Base-by-base conservation (phyloP, 2,329 filamentous ascomycete genomes). In the Sporothrix euskadiensis region DNA sequence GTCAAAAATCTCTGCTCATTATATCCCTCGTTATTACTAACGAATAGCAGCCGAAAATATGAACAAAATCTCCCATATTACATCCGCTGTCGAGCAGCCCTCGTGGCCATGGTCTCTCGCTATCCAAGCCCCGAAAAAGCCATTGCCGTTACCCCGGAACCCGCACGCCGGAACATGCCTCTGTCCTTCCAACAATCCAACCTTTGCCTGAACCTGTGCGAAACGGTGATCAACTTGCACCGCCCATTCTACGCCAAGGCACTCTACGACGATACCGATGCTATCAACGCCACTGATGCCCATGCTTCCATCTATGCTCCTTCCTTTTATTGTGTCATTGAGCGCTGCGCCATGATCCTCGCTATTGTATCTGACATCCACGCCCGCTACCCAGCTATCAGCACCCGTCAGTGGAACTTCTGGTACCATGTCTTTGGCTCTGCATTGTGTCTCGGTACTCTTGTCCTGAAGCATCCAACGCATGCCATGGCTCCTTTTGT, bases 391-490 rank as follows among this genome's bases (percentile, higher is more conserved):
- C 71, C 71, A 1, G 65, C 71, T 44, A 56, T 73, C 44, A 73
- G 71, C 30, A 69, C 65, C 14, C 63, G 71, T 7, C 71, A 73
- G 44, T 73, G 71, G 71, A 73, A 73, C 26, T 69, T 73, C n/a
- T 73, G 71, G 73, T 71, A 71, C n/a, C 63, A 61, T 65, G 70
- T 74, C 22, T 74, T 74, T 52, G 49, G 49, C 12, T 69, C 73
- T 5, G 70, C 73, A 0, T 70, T 74, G 19, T 74, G 73, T n/a
- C 47, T 74, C 2, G 73, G 73, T 6, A 74, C 73, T 5, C 73
- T 74, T 16, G 73, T 74, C 2, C 47, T 74, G 14, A 65, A 66
- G 2, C 44, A 74, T 39, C 70, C 73, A 2, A 19, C 44, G 5
- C 54, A 74, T 14, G 56, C 57, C 14, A 74, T 72, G 73, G 73